Percentiles rank a stretch among this genome's conserved stretches.
These are phyloP conservation scores for Hyaloscypha hepaticicola DNA, from an alignment of 495 filamentous ascomycete species.

Conservation along the genomic window DNA sequence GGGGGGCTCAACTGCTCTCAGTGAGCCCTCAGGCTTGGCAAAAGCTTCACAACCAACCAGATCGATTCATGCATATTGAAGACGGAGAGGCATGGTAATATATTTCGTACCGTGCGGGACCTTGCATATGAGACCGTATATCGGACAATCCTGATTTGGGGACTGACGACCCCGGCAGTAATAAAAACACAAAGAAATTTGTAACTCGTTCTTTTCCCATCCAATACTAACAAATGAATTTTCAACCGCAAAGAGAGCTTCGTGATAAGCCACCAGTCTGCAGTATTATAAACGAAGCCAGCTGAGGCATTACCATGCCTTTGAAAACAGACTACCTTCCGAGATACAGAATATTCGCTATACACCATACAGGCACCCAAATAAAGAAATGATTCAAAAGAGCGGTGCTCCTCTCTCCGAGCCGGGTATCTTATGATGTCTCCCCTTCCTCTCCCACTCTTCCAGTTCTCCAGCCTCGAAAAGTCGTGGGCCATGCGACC, in stretches of 20 bases:
- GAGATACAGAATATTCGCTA: constrained; percentile 12
- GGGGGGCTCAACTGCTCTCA: not conserved
- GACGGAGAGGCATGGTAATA: not conserved
- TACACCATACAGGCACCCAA: constrained; percentile 15
- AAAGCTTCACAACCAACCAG: not conserved
- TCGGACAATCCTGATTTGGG: not conserved
- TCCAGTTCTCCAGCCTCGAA: not conserved
- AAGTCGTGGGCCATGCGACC: constrained; percentile 23
- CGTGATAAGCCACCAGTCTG: constrained; percentile 15
- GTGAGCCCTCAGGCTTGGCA: not conserved
- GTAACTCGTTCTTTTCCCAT: not conserved
- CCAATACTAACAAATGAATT: constrained; percentile 27
- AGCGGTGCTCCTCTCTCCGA: constrained; percentile 26
- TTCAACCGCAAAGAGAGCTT: constrained; percentile 13
- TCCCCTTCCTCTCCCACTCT: constrained; percentile 6
- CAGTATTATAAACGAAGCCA: constrained; percentile 30
- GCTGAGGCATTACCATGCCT: constrained; percentile 20
- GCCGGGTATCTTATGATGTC: constrained; percentile 30
- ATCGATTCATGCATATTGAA: not conserved
- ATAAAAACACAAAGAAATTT: not conserved
- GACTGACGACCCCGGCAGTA: not conserved
- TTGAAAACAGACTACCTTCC: constrained; percentile 9
- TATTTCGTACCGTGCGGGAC: not conserved
- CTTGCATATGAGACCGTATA: not conserved
- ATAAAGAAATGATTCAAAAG: constrained; percentile 20